Base-by-base conservation (phyloP, 805 yeast genomes). In the Tetrapisispora arboricola region DNA sequence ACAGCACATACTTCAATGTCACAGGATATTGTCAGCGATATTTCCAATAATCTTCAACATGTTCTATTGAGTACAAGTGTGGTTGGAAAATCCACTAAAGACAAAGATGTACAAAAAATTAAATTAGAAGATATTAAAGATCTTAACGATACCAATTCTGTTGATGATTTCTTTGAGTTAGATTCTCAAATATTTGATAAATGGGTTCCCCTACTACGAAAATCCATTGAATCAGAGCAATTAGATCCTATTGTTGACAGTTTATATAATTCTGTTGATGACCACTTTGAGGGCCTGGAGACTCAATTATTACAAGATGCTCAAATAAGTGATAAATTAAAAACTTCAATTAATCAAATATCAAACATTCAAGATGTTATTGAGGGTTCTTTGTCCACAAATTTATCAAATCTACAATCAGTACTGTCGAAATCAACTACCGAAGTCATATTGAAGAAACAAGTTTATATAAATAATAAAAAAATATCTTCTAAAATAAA, bases 401-500 rank as follows among this genome's bases (percentile, higher is more conserved):
- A 74, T 41, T 65, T 85, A 17, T 58, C 63, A 37, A 68, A 67
- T 34, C 73, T 87, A n/a, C 78, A 76, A 44, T 65, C 65, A 28
- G 70, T 71, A 24, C 64, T 87, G 29, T 71, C 75, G 38, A 69
- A 71, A 45, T 76, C 94, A 1, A 90, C 94, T 1, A 62, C 66
- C 33, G 76, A 76, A 38, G 68, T 88, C 21, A 72, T 80, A 11
- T 70, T 72, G 24, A 72, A 76, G 55, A 84, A 84, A 58, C 77
- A 73, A 49, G 58, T 66, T 32, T 68, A 75, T 36, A 64, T 83
- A 19, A 76, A 75, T 39, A 66, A 76, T 44, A 81, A 80, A 49
- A 79, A 78, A 48, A 73, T 81, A 6, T 70, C 77, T 15, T 65
- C 66, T 39, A 84, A 83, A 56, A 79, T 90, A 45, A 73, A 75